Evolutionary conservation across 176 grass and related monocot genomes (phyloP).

Genomic region (Aegilops longissima): DNA sequence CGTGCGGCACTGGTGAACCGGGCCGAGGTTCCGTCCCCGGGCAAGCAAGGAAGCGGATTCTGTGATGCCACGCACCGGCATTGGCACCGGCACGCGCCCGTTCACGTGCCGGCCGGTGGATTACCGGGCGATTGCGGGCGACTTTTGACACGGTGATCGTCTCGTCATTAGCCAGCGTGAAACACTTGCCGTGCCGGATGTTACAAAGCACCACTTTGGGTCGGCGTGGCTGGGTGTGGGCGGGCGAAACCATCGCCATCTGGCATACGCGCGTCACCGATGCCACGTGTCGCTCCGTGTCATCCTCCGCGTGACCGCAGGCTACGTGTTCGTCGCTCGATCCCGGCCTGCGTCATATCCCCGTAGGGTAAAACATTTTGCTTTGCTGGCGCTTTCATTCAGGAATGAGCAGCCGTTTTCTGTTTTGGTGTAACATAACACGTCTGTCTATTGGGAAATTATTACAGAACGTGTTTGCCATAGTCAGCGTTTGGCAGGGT

Average conservation of each 20-base stretch:
- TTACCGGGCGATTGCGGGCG: neutral
- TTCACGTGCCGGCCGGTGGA: neutral
- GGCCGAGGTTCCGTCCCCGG: neutral
- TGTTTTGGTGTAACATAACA: too few species aligned
- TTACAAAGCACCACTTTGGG: neutral
- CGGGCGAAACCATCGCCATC: neutral
- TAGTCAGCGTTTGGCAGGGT: too few species aligned
- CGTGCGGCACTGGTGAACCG: neutral
- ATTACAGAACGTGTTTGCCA: too few species aligned
- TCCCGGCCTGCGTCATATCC: neutral
- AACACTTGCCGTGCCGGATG: neutral
- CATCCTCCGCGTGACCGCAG: neutral
- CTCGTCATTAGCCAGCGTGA: neutral
- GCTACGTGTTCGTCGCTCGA: neutral
- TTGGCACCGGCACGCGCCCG: too few species aligned
- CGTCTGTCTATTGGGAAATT: too few species aligned
- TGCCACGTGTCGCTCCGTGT: neutral
- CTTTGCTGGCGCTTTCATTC: neutral
- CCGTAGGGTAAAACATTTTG: too few species aligned
- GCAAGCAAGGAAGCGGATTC: neutral
- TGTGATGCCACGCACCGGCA: too few species aligned
- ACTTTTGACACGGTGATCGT: neutral
- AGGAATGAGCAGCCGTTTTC: neutral
- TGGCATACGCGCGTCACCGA: too few species aligned
- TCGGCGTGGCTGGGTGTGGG: too few species aligned